Base-by-base conservation (phyloP, 306 rosid species). In the Potentilla sterilis region DNA sequence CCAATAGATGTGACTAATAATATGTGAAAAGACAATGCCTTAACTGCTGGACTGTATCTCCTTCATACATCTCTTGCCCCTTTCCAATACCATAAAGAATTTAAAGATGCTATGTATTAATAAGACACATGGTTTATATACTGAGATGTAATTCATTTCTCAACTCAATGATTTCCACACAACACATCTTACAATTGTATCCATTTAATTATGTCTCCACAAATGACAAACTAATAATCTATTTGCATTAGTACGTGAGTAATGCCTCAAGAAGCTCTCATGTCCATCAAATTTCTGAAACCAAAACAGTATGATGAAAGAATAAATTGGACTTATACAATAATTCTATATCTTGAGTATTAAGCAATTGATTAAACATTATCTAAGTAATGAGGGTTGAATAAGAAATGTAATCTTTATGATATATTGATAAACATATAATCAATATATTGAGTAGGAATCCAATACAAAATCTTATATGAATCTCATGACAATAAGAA, bases 161-260 rank as follows among this genome's bases (percentile, higher is more conserved):
- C 66, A 72, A 72, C 38, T 14, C 40, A 72, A 57, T 15, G 19
- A 21, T 37, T 52, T 38, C 35, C 66, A 35, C 49, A 66, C 70
- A 66, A 66, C 15, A 40, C n/a, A 65, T 66, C 4, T 9, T 19
- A 66, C 49, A 66, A 66, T 40, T 66, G 21, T 40, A 40, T 40
- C 16, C 18, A 38, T 38, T 18, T 19, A 19, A 64, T 64, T 34
- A 64, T 34, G 46, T 14, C 24, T 63, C 69, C 22, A 40, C 46
- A 9, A 16, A 64, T 37, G 28, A 18, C 34, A n/a, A 66, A 9
- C 13, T 37, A 19, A 1, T 65, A 41, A 66, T 18, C 13, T 66
- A 14, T 37, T 41, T 19, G 48, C 28, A 66, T n/a, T n/a, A 38
- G 40, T 18, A 64, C 3, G 40, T 19, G 49, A 66, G 70, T 66